Evolutionary conservation across 148 eudicot genomes (phyloP).

Genomic region (Nyssa sinensis): DNA sequence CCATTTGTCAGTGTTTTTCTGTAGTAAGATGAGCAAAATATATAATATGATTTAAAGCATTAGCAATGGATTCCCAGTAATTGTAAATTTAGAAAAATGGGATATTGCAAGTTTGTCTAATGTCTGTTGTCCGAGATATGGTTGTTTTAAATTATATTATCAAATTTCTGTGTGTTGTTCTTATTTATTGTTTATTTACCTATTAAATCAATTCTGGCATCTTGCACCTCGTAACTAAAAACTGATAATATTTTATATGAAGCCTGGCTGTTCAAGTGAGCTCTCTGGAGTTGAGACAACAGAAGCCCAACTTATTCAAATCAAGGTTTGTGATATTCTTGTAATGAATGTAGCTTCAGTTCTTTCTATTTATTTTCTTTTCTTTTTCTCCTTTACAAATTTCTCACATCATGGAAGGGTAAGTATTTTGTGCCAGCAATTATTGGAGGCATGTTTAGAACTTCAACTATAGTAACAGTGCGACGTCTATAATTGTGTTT

Average conservation of each 20-base stretch:
- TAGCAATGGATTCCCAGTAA: not conserved
- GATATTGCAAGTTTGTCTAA: not conserved
- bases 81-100: not conserved
- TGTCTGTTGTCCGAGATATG: not conserved
- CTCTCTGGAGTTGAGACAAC: slow-evolving; percentile 59
- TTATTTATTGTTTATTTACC: not conserved
- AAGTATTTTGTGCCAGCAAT: not conserved
- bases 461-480: not conserved
- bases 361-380: not conserved
- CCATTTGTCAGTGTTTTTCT: not conserved
- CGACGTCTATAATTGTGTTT: not conserved
- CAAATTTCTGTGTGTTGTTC: not conserved
- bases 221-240: slow-evolving; percentile 4
- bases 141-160: not conserved
- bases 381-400: not conserved
- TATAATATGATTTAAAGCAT: not conserved
- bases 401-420: no score
- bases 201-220: no score
- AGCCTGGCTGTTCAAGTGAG: slow-evolving; percentile 98
- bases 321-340: slow-evolving; percentile 52
- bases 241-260: slow-evolving; percentile 25
- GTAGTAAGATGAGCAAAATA: not conserved
- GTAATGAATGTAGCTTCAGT: not conserved
- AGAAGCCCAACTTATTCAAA: slow-evolving; percentile 74
- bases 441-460: not conserved